Evolutionary conservation across 495 filamentous ascomycete genomes (phyloP).

Genomic region (Pyrenula aspistea): DNA sequence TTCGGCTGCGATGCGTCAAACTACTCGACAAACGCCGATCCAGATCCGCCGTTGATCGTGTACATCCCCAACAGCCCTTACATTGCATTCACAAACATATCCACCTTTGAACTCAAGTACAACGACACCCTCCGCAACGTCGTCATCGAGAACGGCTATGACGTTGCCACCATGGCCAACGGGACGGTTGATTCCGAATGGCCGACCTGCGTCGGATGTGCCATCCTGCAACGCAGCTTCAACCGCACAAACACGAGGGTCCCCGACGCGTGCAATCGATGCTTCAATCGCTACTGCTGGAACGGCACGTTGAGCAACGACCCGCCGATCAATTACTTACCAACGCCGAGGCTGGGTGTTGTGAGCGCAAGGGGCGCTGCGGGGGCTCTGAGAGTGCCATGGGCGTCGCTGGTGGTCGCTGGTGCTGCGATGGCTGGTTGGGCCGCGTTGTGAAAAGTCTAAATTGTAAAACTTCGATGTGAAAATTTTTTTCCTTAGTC

Average conservation of each 20-base stretch:
- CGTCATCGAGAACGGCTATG: slow-evolving; percentile 75
- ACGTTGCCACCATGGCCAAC: slow-evolving; percentile 73
- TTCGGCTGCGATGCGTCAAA: slow-evolving; percentile 79
- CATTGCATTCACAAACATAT: slow-evolving; percentile 55
- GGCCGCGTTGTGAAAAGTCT: no score
- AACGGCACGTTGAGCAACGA: slow-evolving; percentile 50
- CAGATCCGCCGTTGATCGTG: slow-evolving; percentile 58
- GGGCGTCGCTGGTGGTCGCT: background rate
- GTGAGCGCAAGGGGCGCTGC: background rate
- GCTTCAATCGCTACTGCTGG: slow-evolving; percentile 84
- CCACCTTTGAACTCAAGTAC: slow-evolving; percentile 58
- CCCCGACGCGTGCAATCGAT: slow-evolving; percentile 55
- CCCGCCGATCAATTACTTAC: slow-evolving; percentile 12
- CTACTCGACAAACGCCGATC: slow-evolving; percentile 12
- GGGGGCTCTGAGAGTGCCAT: background rate
- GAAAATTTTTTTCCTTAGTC: no score
- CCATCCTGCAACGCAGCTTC: slow-evolving; percentile 66
- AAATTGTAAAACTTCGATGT: no score
- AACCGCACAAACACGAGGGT: slow-evolving; percentile 51
- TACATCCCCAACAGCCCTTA: slow-evolving; percentile 89
- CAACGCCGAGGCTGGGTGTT: slow-evolving; percentile 1
- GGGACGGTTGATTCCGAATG: slow-evolving; percentile 58
- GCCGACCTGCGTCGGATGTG: slow-evolving; percentile 75
- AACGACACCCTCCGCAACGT: slow-evolving; percentile 51
- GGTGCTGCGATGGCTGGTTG: no score